These are phyloP conservation scores for Penicillium griseofulvum DNA, from an alignment of 2,329 filamentous ascomycete species.

Conservation along the genomic window DNA sequence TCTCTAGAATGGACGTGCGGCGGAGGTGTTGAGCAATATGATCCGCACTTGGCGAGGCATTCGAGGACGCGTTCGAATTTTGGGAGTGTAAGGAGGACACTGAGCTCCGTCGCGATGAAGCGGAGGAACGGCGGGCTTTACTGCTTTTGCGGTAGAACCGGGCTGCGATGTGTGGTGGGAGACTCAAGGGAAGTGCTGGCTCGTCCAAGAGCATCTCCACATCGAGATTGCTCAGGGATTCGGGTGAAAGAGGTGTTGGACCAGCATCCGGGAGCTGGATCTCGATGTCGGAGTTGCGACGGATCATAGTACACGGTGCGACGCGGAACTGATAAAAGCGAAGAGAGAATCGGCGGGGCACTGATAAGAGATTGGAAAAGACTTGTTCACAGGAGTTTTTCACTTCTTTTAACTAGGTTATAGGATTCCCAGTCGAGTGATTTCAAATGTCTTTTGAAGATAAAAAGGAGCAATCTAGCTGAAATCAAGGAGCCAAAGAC, in stretches of 20 bases:
- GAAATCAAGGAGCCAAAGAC: conserved; percentile 9
- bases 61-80: conserved; percentile 52
- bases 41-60: conserved; percentile 54
- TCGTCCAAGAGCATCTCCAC: conserved; percentile 45
- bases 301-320: conserved; percentile 33
- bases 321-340: conserved; percentile 42
- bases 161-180: conserved; percentile 61
- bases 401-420: background rate
- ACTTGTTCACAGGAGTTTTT: background rate
- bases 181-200: conserved; percentile 43
- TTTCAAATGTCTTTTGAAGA: background rate
- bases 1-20: conserved; percentile 63
- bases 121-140: conserved; percentile 58
- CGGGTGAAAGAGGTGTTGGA: conserved; percentile 24
- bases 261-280: conserved; percentile 40
- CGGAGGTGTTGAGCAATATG: conserved; percentile 65
- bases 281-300: conserved; percentile 45
- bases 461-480: conserved; percentile 3
- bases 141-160: conserved; percentile 58
- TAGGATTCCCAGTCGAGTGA: background rate
- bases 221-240: conserved; percentile 32
- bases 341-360: conserved; percentile 34
- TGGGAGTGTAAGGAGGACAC: conserved; percentile 63
- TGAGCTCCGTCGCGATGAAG: conserved; percentile 64
- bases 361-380: conserved; percentile 49